Percentiles rank a stretch among this genome's conserved stretches.
phyloP scores from a whole-genome alignment of 805 yeast species.

The Blastobotrys robertii region DNA sequence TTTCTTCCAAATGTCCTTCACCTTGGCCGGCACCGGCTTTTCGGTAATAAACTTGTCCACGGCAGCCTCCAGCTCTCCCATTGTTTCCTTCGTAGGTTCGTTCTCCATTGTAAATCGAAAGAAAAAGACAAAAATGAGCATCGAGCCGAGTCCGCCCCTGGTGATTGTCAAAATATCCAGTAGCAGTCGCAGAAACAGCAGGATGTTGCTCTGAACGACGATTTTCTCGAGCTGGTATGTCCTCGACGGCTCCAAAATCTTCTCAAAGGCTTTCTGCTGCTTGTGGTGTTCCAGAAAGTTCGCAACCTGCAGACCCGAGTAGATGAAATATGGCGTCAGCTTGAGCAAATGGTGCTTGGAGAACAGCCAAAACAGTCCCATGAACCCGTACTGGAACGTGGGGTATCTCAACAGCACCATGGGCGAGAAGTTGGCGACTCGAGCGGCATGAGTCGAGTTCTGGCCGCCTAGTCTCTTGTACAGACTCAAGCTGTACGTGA shows the following conservation, averaged over 20 bases:
- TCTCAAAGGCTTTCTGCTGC: constrained; percentile 3
- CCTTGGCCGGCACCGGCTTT: constrained; percentile 39
- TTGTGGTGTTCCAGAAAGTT: constrained; percentile 32
- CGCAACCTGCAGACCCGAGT: constrained; percentile 68
- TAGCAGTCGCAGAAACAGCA: constrained; percentile 28
- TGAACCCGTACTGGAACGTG: constrained; percentile 58
- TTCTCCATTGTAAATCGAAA: constrained; percentile 66
- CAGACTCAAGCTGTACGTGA: constrained; percentile 20
- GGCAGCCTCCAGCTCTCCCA: constrained; percentile 52
- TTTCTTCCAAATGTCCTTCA: constrained; percentile 39
- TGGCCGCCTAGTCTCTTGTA: constrained; percentile 38
- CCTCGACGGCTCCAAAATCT: constrained; percentile 5
- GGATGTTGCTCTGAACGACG: constrained; percentile 10
- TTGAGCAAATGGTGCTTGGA: constrained; percentile 55
- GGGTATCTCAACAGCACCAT: constrained; percentile 58
- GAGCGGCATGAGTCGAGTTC: neutral
- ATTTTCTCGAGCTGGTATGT: constrained; percentile 6
- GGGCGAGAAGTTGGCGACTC: constrained; percentile 38
- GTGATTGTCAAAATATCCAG: constrained; percentile 46
- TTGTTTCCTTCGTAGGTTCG: constrained; percentile 53
- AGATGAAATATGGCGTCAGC: constrained; percentile 58
- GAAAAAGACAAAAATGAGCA: constrained; percentile 44
- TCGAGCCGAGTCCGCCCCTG: constrained; percentile 48
- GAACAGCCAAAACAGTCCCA: constrained; percentile 45
- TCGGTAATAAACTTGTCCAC: constrained; percentile 43